Conservation (phyloP, 345 rosid genomes). For the Atalantia buxifolia region DNA sequence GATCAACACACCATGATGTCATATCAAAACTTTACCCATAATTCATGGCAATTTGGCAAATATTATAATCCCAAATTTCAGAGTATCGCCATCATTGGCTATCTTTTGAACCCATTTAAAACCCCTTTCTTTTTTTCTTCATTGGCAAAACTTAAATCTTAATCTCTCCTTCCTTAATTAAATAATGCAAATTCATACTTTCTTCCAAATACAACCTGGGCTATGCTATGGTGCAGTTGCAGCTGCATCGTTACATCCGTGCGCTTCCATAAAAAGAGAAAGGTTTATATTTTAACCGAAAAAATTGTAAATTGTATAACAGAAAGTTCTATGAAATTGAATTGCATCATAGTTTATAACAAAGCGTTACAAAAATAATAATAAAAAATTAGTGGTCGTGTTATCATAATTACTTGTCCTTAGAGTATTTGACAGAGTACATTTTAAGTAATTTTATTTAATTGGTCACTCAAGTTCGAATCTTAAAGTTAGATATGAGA, state of each 20-base stretch:
- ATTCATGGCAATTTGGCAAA: constrained; percentile 21
- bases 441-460: too few relatives aligned
- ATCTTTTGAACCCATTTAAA: neutral
- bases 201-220: neutral
- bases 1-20: constrained; percentile 25
- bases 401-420: fast-evolving
- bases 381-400: too few relatives aligned
- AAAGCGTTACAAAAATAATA: too few relatives aligned
- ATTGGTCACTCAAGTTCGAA: fast-evolving
- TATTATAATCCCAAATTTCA: constrained; percentile 1
- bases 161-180: constrained; percentile 7
- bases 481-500: too few relatives aligned
- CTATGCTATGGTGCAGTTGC: too few relatives aligned
- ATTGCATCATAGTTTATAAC: too few relatives aligned
- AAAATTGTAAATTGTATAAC: too few relatives aligned
- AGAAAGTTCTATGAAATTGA: too few relatives aligned
- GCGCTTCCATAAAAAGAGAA: too few relatives aligned
- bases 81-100: constrained; percentile 19
- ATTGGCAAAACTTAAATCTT: constrained; percentile 19
- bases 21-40: constrained; percentile 21
- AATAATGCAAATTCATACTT: neutral
- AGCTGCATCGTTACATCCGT: too few relatives aligned
- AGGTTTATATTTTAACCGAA: too few relatives aligned
- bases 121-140: neutral
- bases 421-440: fast-evolving